phyloP scores from a whole-genome alignment of 306 rosid species.

The Abrus precatorius region DNA sequence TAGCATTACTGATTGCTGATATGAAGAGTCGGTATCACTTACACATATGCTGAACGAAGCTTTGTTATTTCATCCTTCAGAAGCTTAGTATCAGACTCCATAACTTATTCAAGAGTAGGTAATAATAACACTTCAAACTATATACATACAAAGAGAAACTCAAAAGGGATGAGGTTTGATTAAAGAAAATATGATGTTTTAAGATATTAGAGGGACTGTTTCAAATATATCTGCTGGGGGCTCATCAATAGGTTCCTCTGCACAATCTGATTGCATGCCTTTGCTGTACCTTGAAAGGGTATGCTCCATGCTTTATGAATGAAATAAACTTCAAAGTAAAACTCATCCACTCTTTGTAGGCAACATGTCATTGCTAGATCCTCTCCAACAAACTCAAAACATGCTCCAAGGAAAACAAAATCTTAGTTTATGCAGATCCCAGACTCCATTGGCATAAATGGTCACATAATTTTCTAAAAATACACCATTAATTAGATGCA shows the following conservation, averaged over 20 bases:
- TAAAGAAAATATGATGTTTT: background rate
- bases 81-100: conserved; percentile 40
- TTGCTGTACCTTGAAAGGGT: conserved; percentile 64
- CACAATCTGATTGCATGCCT: conserved; percentile 42
- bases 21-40: conserved; percentile 45
- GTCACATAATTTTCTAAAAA: too few relatives aligned
- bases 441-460: too few relatives aligned
- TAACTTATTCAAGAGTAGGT: conserved; percentile 43
- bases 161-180: background rate
- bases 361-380: too few relatives aligned
- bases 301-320: conserved; percentile 72
- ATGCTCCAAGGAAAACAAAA: too few relatives aligned
- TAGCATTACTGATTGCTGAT: background rate
- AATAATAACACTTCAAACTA: background rate
- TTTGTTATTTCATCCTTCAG: conserved; percentile 56
- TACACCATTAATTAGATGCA: too few relatives aligned
- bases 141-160: background rate
- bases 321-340: background rate
- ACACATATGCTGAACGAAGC: conserved; percentile 63
- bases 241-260: conserved; percentile 45
- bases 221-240: conserved; percentile 46
- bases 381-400: too few relatives aligned
- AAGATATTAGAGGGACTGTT: background rate
- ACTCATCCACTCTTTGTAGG: too few relatives aligned
- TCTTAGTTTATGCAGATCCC: too few relatives aligned